Evolutionary conservation across 495 filamentous ascomycete species (phyloP), one percentile per base, ranked within the genome.

Genomic region (Neurospora sp.): DNA sequence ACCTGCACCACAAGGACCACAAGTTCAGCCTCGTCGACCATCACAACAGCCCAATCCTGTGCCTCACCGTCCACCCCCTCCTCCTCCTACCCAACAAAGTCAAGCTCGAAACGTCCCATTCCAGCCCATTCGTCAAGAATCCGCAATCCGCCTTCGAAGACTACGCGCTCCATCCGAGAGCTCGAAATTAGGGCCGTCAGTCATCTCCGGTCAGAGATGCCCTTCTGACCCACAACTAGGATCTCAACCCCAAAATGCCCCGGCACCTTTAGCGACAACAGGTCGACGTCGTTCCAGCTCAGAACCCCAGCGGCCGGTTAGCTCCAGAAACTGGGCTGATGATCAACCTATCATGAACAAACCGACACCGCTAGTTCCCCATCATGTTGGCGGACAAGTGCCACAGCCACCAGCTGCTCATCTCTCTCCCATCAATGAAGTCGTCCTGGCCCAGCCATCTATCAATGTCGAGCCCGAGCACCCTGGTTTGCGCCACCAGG

Each of bases 61-160:
- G 10, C 21, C 45, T 24, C 45, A 28, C 10, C 45, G 45, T 13
- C 21, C n/a, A 2, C 21, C 45, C 11, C 45, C 45, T 5, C 45
- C 45, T 54, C 45, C 45, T 54, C 45, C 45, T 5, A 21, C 45
- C 0, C 42, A 13, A 54, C 54, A 62, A 31, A 62, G 24, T 21
- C 62, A 69, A n/a, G 72, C 19, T 19, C 72, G 39, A 31, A 40
- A 28, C 34, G 34, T 73, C 6, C 66, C n/a, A 15, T 73, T 54
- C 31, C 28, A 39, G 3, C 72, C 72, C 39, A 3, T 48, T 28
- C 75, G 75, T 6, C 28, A 69, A 6, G 42, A 71, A 39, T 77
- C 75, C 15, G 75, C 73, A 28, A 77, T 77, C 59, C 75, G 71
- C 9, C 71, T 77, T 34, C 75, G 75, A 13, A 70, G 75, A 21